Percentiles rank a stretch among this genome's conserved stretches.
Evolutionary conservation across 108 stramenopile species (phyloP).

Genomic region (Licmophora abbreviata): DNA sequence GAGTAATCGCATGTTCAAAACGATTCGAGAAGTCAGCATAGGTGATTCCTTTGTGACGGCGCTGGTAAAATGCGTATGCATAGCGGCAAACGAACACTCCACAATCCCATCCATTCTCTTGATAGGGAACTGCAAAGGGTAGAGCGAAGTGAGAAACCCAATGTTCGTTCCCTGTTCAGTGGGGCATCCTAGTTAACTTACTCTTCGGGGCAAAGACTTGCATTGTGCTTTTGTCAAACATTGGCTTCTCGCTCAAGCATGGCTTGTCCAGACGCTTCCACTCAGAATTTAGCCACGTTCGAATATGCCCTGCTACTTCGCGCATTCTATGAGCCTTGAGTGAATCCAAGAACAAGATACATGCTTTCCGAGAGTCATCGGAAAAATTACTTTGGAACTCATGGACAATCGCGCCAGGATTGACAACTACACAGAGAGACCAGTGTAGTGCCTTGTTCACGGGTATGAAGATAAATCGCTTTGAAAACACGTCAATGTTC

Average conservation of each 20-base stretch:
- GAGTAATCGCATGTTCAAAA: slow-evolving; percentile 33
- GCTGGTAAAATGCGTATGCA: slow-evolving; percentile 54
- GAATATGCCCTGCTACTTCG: slow-evolving; percentile 27
- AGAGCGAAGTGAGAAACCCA: slow-evolving; percentile 5
- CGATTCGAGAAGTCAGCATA: background rate
- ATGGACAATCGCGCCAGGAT: slow-evolving; percentile 63
- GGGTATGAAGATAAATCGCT: slow-evolving; percentile 88
- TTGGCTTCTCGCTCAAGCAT: background rate
- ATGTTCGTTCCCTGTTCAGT: too few species aligned
- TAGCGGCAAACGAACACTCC: slow-evolving; percentile 88
- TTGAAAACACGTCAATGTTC: slow-evolving; percentile 82
- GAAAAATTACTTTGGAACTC: background rate
- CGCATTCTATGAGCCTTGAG: slow-evolving; percentile 59
- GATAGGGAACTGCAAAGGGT: slow-evolving; percentile 55
- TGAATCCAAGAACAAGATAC: slow-evolving; percentile 80
- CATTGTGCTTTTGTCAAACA: slow-evolving; percentile 29
- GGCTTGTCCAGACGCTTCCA: slow-evolving; percentile 39
- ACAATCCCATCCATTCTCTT: slow-evolving; percentile 82
- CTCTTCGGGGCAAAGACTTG: slow-evolving; percentile 50
- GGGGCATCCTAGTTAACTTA: slow-evolving; percentile 15
- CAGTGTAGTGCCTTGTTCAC: slow-evolving; percentile 91
- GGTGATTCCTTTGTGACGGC: slow-evolving; percentile 15
- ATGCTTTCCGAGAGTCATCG: slow-evolving; percentile 18
- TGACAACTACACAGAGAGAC: slow-evolving; percentile 90
- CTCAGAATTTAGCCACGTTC: slow-evolving; percentile 71